Evolutionary conservation across 768 basidiomycete species (phyloP), one percentile per base, ranked within the genome.

Genomic region (Kwoniella botswanensis): DNA sequence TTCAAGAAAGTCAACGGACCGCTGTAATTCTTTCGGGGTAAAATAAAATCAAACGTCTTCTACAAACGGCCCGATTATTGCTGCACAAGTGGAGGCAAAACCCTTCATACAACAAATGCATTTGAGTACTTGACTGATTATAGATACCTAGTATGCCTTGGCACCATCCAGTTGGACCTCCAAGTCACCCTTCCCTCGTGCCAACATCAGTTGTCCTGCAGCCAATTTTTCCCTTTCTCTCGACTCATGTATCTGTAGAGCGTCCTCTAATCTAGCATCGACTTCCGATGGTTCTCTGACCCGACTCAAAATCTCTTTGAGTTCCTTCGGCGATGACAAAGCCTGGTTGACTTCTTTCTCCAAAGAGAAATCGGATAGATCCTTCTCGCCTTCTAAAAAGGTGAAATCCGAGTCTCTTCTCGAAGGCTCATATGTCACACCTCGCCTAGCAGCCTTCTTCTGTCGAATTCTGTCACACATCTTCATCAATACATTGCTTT

Each of bases 391-490:
- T 22, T 43, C 63, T 15, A 65, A 15, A 18, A 69, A 4, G 13
- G 52, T 43, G 15, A 53, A 24, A 24, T 53, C 26, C 17, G 63
- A 68, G 21, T 56, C 41, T 18, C 53, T 55, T 29, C 70, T 35
- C 2, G 56, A 9, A 0, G 73, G 71, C 10, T 26, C 57, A 44
- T 75, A 79, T 2, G 43, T 35, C n/a, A 66, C 42, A 13, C 76
- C 79, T 43, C 79, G 55, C 21, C 82, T 52, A 29, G 71, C 76
- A 9, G 77, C 78, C 61, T 76, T 78, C 50, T 72, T 74, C 17
- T 68, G 67, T 50, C 71, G 75, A 22, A 82, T 81, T 17, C 78
- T 79, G 58, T 7, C 3, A 12, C 29, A 35, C 9, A 35, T 59
- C 17, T 59, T 24, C 42, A n/a, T 61, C n/a, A 61, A 29, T 22